Evolutionary conservation across 2,329 filamentous ascomycete species (phyloP).

Genomic region (Beauveria sp.): DNA sequence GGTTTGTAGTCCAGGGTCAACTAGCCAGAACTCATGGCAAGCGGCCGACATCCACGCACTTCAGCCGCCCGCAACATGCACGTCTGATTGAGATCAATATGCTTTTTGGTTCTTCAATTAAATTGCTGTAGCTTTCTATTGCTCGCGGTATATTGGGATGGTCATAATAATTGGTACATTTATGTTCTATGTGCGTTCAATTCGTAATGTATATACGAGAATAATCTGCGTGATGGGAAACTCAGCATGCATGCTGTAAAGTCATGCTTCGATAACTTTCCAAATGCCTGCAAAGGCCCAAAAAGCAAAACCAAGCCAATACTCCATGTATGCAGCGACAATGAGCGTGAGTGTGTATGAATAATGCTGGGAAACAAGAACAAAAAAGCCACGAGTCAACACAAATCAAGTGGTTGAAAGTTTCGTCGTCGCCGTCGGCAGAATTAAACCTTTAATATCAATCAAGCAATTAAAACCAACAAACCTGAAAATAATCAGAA

Average conservation of each 20-base stretch:
- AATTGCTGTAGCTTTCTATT: too few species aligned
- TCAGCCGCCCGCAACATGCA: background rate
- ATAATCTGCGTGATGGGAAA: background rate
- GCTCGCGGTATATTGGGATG: too few species aligned
- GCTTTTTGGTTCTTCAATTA: too few species aligned
- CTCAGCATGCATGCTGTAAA: background rate
- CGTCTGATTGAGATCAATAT: background rate
- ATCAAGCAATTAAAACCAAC: background rate
- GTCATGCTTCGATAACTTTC: background rate
- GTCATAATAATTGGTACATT: background rate
- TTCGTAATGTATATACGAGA: background rate
- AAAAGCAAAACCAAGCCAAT: background rate
- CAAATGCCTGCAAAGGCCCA: background rate
- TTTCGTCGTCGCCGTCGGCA: background rate
- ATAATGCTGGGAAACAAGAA: background rate
- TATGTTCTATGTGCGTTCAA: background rate
- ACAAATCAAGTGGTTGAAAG: background rate
- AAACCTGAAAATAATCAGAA: background rate
- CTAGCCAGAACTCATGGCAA: background rate
- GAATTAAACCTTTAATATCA: background rate
- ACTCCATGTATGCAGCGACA: constrained; percentile 10
- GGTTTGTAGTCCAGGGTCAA: background rate
- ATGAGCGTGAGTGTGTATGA: constrained; percentile 4
- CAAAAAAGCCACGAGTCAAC: background rate
- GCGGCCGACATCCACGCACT: background rate